Evolutionary conservation across 1,139 yeast species (phyloP), one percentile per base, ranked within the genome.

Genomic region (Suhomyces wounanorum): DNA sequence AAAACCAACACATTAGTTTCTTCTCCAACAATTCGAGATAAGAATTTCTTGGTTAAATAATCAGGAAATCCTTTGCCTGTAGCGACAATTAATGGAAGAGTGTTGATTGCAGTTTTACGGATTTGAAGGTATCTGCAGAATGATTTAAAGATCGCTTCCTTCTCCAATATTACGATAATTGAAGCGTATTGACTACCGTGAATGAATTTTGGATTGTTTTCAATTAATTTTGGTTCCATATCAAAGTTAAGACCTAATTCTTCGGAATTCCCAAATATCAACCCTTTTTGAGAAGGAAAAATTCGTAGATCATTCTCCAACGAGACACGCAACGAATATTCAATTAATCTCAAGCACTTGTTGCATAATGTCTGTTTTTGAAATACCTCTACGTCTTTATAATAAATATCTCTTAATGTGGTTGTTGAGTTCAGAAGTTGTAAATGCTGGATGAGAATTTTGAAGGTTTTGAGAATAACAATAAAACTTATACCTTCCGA

Each of bases 1-100:
- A 75, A 75, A 0, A 64, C 73, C 13, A 62, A 43, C 2, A 68
- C 80, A 25, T 33, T 16, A 6, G 35, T 11, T 5, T 40, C 17
- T 14, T 17, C 2, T 1, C 23, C n/a, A 3, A 35, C 25, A 79
- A 44, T 40, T 9, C 40, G 25, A 48, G 83, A 5, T 4, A 40
- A 13, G 51, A 70, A 70, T 18, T 49, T 50, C 47, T 62, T 60
- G 0, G 77, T 71, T 11, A 69, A 52, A 7, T 54, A 49, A 52
- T 74, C 78, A 0, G 95, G 92, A 56, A 73, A 86, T 4, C 95
- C 95, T 63, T 83, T 84, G 0, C 89, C 92, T 0, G 86, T 83
- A 1, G 85, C 61, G 0, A 83, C 57, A 5, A 82, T 56, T 21
- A 66, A 3, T 8, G 46, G 40, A 9, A 28, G 43, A n/a, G 54